A percentile compares a stretch with the other conserved stretches of the same genome.
These are phyloP conservation scores for Tetradesmus lagerheimii DNA, from an alignment of 139 green algal genomes.

Conservation along the genomic window DNA sequence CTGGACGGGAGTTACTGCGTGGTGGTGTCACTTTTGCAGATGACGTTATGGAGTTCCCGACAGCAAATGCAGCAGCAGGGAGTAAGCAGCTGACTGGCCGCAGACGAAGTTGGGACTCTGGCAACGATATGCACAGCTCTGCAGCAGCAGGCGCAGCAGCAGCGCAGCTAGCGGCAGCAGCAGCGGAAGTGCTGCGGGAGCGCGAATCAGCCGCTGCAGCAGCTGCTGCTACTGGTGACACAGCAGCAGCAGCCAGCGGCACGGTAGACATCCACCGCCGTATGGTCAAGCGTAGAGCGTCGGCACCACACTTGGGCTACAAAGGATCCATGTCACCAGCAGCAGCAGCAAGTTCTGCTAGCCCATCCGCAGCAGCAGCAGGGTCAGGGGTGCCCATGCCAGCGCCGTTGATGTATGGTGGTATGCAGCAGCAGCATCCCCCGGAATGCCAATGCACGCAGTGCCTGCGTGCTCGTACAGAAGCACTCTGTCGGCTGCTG, in stretches of 20 bases:
- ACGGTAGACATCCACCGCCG: not conserved
- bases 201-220: not conserved
- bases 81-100: not conserved
- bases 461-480: not conserved
- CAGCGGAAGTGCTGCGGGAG: not conserved
- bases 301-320: not conserved
- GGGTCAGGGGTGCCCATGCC: not conserved
- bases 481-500: not conserved
- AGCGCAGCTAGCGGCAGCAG: not conserved
- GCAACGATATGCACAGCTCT: not conserved
- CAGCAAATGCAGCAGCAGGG: not conserved
- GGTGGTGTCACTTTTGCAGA: not conserved
- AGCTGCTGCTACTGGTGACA: not conserved
- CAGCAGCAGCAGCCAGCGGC: not conserved
- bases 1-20: not conserved
- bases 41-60: not conserved
- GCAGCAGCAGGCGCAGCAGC: not conserved
- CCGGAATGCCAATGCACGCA: not conserved
- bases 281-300: not conserved
- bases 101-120: not conserved
- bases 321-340: not conserved
- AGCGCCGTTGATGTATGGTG: not conserved
- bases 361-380: not conserved
- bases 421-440: not conserved
- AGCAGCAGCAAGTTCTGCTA: not conserved